These are phyloP conservation scores for Geotrichum aggregatum DNA, from an alignment of 1,139 yeast genomes.

Conservation along the genomic window DNA sequence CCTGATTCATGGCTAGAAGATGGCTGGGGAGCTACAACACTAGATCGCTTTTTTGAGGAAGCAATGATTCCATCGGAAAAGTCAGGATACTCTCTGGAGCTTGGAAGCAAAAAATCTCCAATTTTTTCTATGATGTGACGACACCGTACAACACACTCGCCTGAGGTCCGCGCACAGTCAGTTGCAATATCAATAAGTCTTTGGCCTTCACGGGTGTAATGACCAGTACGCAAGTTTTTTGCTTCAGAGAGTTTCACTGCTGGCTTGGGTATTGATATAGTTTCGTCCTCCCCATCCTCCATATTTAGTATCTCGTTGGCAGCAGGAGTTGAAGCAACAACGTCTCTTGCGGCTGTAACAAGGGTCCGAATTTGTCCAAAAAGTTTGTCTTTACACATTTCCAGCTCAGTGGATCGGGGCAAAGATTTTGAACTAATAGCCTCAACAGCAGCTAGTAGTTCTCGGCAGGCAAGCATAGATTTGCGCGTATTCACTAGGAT, in stretches of 20 bases:
- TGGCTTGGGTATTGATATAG: background rate
- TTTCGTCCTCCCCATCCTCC: slow-evolving; percentile 22
- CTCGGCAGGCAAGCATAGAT: slow-evolving; percentile 43
- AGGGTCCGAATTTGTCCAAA: slow-evolving; percentile 37
- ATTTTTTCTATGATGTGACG: slow-evolving; percentile 49
- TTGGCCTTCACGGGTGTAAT: slow-evolving; percentile 12
- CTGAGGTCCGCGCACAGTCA: slow-evolving; percentile 37
- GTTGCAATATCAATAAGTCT: slow-evolving; percentile 30
- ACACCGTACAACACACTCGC: slow-evolving; percentile 45
- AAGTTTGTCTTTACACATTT: slow-evolving; percentile 37
- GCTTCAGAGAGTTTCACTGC: no score
- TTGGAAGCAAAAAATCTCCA: slow-evolving; percentile 68
- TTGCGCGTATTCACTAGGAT: slow-evolving; percentile 41
- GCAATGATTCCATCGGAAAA: slow-evolving; percentile 60
- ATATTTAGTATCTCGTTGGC: slow-evolving; percentile 1
- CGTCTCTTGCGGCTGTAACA: slow-evolving; percentile 30
- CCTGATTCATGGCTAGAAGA: slow-evolving; percentile 1
- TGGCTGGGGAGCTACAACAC: slow-evolving; percentile 6
- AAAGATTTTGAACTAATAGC: slow-evolving; percentile 32
- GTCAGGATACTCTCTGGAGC: slow-evolving; percentile 69
- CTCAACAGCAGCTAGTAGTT: slow-evolving; percentile 41
- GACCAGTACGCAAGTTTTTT: background rate
- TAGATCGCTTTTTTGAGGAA: slow-evolving; percentile 11
- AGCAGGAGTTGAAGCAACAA: slow-evolving; percentile 23
- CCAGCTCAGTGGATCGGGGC: slow-evolving; percentile 35